Conservation (phyloP, 257 asterid species). For the Solanum corneliomulleri region DNA sequence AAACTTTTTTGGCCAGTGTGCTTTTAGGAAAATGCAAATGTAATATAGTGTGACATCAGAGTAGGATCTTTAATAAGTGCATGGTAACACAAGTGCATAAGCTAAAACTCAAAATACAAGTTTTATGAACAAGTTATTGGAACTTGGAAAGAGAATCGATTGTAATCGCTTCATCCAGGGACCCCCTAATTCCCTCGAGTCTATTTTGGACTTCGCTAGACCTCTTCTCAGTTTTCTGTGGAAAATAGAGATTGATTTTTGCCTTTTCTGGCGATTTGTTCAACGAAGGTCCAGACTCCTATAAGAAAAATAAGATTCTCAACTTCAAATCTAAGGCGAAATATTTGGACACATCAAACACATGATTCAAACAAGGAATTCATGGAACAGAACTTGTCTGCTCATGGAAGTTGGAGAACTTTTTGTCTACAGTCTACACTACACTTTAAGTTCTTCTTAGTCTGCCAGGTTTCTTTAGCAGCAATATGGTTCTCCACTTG, state of each 20-base stretch:
- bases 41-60: not conserved
- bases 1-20: not conserved
- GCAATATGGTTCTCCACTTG: not conserved
- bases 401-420: not conserved
- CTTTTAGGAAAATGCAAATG: not conserved
- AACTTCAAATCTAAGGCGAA: not conserved
- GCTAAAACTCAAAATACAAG: not conserved
- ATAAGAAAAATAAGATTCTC: not conserved
- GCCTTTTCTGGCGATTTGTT: not conserved
- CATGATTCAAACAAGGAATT: not conserved
- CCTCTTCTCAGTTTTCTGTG: not conserved
- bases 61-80: not conserved
- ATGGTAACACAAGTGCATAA: not conserved
- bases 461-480: not conserved
- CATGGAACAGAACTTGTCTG: not conserved
- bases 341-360: not conserved
- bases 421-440: not conserved
- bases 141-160: not conserved
- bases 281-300: not conserved
- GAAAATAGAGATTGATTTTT: not conserved
- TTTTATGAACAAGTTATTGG: not conserved
- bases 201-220: not conserved
- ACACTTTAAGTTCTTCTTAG: not conserved
- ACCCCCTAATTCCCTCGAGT: not conserved
- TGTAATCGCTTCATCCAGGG: not conserved